phyloP scores from a whole-genome alignment of 1,284 basidiomycete species.

The Trichosporon sp. region DNA sequence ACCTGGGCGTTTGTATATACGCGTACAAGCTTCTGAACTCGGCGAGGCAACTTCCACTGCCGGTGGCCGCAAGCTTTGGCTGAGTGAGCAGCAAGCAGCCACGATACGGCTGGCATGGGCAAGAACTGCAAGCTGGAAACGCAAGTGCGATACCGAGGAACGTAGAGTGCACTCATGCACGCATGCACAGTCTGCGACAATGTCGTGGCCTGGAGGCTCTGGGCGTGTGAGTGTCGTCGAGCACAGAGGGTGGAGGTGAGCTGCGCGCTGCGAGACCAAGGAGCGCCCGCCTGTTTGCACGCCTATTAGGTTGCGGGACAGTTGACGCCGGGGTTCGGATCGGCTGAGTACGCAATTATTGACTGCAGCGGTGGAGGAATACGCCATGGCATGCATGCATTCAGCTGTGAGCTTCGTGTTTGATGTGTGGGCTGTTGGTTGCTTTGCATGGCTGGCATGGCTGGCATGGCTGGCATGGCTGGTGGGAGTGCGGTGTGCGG shows the following conservation, averaged over 20 bases:
- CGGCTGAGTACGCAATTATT: background rate
- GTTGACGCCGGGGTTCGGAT: background rate
- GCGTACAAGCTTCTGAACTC: no score
- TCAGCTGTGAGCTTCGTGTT: background rate
- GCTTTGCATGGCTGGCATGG: background rate
- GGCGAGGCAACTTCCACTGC: background rate
- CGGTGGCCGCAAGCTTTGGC: background rate
- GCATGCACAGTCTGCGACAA: background rate
- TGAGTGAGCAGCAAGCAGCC: background rate
- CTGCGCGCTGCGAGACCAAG: background rate
- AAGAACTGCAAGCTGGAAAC: background rate
- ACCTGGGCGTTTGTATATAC: background rate
- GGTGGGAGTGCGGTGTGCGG: background rate
- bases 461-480: background rate
- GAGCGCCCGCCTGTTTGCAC: constrained; percentile 16
- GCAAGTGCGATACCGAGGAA: background rate
- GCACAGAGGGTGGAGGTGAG: background rate
- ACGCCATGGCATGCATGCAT: background rate
- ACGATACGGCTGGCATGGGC: background rate
- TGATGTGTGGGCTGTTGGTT: background rate
- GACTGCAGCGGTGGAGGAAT: background rate
- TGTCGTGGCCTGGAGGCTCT: background rate
- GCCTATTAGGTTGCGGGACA: background rate
- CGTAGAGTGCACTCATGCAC: constrained; percentile 1
- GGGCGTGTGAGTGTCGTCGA: background rate